Evolutionary conservation across 495 filamentous ascomycete genomes (phyloP).

Genomic region (Tuber brumale): DNA sequence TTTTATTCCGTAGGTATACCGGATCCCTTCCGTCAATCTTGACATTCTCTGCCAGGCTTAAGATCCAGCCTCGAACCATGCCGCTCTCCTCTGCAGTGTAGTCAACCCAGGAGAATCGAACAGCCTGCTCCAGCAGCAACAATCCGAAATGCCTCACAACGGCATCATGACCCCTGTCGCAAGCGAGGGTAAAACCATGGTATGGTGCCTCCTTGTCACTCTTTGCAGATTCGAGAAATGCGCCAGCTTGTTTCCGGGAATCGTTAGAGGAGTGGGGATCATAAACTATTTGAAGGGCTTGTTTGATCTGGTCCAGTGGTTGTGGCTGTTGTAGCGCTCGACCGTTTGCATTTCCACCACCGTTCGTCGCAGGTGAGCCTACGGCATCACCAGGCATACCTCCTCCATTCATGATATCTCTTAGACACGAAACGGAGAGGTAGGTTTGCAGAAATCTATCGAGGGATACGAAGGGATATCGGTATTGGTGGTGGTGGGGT

Average conservation of each 20-base stretch:
- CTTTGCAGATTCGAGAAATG: constrained; percentile 79
- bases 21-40: constrained; percentile 60
- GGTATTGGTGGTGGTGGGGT: constrained; percentile 13
- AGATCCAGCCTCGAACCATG: constrained; percentile 63
- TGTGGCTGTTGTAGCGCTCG: constrained; percentile 25
- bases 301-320: constrained; percentile 57
- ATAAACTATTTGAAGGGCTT: constrained; percentile 80
- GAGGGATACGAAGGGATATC: constrained; percentile 15
- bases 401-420: constrained; percentile 33
- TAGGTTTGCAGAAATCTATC: constrained; percentile 9
- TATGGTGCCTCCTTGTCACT: constrained; percentile 66
- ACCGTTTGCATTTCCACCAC: constrained; percentile 23
- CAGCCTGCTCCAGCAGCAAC: constrained; percentile 77
- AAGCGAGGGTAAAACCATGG: constrained; percentile 78
- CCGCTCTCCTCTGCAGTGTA: constrained; percentile 57
- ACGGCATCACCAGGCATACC: constrained; percentile 17
- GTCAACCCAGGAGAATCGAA: constrained; percentile 73
- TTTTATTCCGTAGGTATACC: constrained; percentile 80
- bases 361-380: constrained; percentile 26
- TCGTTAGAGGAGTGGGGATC: constrained; percentile 73
- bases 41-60: constrained; percentile 69
- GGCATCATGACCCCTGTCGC: constrained; percentile 61
- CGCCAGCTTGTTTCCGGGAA: constrained; percentile 71
- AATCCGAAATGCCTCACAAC: constrained; percentile 90
- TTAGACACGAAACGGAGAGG: constrained; percentile 18